phyloP scores from a whole-genome alignment of 2,329 filamentous ascomycete genomes.

The Xylaria sp. region DNA sequence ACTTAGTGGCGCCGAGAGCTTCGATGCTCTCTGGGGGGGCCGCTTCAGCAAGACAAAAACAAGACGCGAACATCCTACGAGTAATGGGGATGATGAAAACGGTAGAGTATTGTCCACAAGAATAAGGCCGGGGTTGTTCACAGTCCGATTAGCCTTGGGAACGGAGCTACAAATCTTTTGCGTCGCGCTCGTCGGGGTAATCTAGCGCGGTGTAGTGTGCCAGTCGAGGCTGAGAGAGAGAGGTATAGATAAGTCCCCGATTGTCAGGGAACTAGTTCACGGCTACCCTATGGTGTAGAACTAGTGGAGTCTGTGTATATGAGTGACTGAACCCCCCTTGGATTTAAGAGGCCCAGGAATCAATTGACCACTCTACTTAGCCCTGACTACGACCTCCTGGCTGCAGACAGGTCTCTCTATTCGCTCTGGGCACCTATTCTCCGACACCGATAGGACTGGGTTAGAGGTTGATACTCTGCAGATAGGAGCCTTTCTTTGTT shows the following conservation, averaged over 20 bases:
- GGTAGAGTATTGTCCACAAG: not conserved
- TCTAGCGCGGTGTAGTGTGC: not conserved
- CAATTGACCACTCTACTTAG: too few relatives aligned
- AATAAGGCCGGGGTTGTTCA: not conserved
- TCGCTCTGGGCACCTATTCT: too few relatives aligned
- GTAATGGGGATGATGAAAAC: not conserved
- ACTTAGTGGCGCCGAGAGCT: constrained; percentile 7
- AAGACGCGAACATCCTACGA: not conserved
- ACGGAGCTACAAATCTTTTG: not conserved
- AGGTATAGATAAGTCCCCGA: not conserved
- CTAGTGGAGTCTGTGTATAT: too few relatives aligned
- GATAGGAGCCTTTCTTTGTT: not conserved
- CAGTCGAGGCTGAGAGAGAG: not conserved
- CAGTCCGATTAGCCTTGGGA: not conserved
- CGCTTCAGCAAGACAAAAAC: not conserved
- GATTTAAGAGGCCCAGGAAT: too few relatives aligned
- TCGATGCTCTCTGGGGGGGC: not conserved
- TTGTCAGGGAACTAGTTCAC: too few relatives aligned
- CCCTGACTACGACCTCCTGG: too few relatives aligned
- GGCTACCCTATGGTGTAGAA: too few relatives aligned
- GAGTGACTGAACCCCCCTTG: too few relatives aligned
- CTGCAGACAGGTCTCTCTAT: too few relatives aligned
- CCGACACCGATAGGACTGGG: not conserved
- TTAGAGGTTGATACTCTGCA: not conserved
- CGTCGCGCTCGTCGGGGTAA: not conserved